A percentile compares a stretch with the other conserved stretches of the same genome.
Conservation (phyloP, 179 eudicot species). For the Actinidia chinensis region DNA sequence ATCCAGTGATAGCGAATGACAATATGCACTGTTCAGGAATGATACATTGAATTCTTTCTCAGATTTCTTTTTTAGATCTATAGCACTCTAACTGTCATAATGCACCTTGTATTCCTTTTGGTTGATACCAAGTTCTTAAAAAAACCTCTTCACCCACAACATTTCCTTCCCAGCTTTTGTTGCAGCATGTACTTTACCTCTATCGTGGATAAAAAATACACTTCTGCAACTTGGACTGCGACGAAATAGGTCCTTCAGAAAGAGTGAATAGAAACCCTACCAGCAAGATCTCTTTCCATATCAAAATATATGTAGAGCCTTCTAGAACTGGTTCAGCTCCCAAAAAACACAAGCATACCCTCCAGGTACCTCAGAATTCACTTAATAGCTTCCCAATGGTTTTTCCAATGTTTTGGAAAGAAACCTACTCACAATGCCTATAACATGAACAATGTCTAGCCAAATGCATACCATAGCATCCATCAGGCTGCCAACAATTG, state of each 20-base stretch:
- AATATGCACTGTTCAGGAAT: background rate
- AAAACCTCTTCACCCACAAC: background rate
- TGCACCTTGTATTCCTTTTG: too few species aligned
- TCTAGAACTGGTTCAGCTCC: background rate
- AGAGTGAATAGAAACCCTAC: background rate
- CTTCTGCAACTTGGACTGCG: background rate
- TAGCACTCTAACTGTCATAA: background rate
- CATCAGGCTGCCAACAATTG: background rate
- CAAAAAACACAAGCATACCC: background rate
- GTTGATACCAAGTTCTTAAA: background rate
- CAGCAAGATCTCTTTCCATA: background rate
- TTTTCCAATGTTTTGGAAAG: background rate
- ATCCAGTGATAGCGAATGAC: background rate
- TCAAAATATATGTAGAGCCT: background rate
- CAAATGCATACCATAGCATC: background rate
- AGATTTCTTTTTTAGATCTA: background rate
- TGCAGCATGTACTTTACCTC: background rate
- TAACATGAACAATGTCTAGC: background rate
- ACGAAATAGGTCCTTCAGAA: background rate
- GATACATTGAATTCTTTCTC: constrained; percentile 2
- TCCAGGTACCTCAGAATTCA: background rate
- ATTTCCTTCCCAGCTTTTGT: background rate
- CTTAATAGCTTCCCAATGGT: background rate
- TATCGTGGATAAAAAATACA: background rate
- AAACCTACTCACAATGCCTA: background rate